Conservation (phyloP, 2,329 filamentous ascomycete species). For the Dactylellina haptotyla region DNA sequence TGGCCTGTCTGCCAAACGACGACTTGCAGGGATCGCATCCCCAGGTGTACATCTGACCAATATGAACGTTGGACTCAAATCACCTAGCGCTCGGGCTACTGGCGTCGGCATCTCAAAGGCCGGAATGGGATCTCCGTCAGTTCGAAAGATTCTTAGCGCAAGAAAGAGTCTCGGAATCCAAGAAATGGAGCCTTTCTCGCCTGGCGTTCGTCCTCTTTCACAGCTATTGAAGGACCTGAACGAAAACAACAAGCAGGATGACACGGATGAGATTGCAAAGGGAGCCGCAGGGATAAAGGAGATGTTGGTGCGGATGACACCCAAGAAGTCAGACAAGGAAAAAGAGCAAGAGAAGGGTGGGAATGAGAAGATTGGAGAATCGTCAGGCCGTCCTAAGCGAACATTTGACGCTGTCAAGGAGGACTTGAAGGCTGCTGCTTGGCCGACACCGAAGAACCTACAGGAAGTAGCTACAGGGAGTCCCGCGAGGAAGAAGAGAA, state of each 20-base stretch:
- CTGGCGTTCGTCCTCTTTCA: conserved; percentile 62
- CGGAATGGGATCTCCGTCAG: conserved; percentile 78
- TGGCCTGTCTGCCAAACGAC: conserved; percentile 51
- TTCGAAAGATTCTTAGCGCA: conserved; percentile 76
- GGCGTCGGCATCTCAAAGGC: conserved; percentile 75
- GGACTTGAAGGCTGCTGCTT: conserved; percentile 45
- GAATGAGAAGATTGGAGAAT: not conserved
- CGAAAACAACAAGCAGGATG: conserved; percentile 63
- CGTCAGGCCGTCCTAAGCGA: conserved; percentile 37
- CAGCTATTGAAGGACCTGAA: conserved; percentile 54
- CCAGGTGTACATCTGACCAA: conserved; percentile 45
- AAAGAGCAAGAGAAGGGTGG: conserved; percentile 61
- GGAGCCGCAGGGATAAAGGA: conserved; percentile 68
- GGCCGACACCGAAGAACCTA: conserved; percentile 5
- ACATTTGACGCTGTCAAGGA: conserved; percentile 48
- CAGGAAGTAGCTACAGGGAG: conserved; percentile 31
- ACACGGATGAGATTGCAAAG: conserved; percentile 70
- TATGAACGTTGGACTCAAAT: conserved; percentile 36
- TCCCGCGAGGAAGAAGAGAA: conserved; percentile 51
- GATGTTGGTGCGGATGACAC: conserved; percentile 75
- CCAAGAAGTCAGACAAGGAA: conserved; percentile 68
- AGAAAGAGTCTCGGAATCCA: conserved; percentile 75
- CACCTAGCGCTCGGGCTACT: conserved; percentile 36
- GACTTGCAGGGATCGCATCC: conserved; percentile 40
- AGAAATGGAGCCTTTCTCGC: conserved; percentile 67